Conservation (phyloP, 192 early-diverging fungal species). For the Backusella circina region DNA sequence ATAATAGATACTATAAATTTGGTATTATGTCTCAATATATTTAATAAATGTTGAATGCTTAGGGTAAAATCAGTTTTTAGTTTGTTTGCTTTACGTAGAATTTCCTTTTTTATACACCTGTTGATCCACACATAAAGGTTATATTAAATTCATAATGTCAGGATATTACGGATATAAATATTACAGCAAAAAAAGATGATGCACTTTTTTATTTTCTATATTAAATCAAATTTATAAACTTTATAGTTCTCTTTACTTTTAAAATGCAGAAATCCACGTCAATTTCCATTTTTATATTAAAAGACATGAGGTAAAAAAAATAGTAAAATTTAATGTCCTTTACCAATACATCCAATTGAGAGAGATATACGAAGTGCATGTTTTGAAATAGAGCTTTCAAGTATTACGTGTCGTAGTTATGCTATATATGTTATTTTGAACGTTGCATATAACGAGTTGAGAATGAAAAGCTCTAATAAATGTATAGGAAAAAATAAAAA, state of each 20-base stretch:
- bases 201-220: neutral
- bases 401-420: neutral
- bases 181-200: neutral
- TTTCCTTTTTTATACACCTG: neutral
- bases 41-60: neutral
- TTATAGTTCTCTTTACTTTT: neutral
- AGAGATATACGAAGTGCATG: neutral
- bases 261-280: neutral
- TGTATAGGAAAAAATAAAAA: neutral
- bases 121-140: neutral
- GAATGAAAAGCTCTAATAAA: neutral
- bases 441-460: neutral
- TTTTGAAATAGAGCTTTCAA: neutral
- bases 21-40: neutral
- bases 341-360: neutral
- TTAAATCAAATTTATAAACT: neutral
- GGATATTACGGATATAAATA: neutral
- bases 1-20: neutral
- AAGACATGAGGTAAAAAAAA: neutral
- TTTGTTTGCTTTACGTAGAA: neutral
- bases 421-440: neutral
- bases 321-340: neutral
- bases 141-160: neutral
- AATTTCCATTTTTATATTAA: neutral
- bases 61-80: neutral